Conservation (phyloP, 2,329 filamentous ascomycete species). For the Niveomyces coronatus region DNA sequence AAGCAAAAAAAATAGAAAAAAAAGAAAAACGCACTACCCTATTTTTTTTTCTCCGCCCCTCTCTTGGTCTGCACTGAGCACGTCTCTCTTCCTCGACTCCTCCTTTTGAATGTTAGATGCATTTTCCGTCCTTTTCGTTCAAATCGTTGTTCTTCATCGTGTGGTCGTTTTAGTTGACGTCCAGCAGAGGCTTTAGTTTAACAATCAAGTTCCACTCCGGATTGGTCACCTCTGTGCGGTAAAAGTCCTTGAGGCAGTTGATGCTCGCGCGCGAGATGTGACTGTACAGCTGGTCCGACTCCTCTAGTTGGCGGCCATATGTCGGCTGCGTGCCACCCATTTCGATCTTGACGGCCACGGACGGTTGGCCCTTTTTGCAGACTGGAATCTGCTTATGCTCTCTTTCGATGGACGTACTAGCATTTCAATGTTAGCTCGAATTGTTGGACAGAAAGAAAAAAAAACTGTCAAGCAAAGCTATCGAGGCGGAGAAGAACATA, state of each 20-base stretch:
- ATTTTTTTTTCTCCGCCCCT: no score
- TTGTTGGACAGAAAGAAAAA: constrained; percentile 11
- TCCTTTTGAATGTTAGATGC: no score
- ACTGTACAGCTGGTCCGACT: constrained; percentile 80
- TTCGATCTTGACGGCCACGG: constrained; percentile 96
- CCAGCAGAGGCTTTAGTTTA: constrained; percentile 90
- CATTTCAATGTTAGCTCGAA: constrained; percentile 19
- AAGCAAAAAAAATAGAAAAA: background rate
- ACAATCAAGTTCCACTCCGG: constrained; percentile 94
- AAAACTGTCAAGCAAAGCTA: background rate
- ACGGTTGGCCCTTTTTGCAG: constrained; percentile 95
- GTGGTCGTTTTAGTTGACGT: constrained; percentile 52
- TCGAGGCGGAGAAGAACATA: constrained; percentile 40
- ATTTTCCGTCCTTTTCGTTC: background rate
- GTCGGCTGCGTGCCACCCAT: constrained; percentile 82
- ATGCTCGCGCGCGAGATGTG: constrained; percentile 81
- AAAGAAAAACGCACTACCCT: background rate
- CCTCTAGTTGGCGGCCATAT: constrained; percentile 92
- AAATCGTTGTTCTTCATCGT: background rate
- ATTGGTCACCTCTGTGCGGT: constrained; percentile 73
- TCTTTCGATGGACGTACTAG: constrained; percentile 90
- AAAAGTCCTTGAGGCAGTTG: constrained; percentile 93
- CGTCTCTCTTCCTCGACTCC: no score
- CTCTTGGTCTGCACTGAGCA: no score
- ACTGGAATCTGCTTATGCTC: constrained; percentile 91